phyloP scores from a whole-genome alignment of 495 filamentous ascomycete genomes.

The Penicillium nucicola region DNA sequence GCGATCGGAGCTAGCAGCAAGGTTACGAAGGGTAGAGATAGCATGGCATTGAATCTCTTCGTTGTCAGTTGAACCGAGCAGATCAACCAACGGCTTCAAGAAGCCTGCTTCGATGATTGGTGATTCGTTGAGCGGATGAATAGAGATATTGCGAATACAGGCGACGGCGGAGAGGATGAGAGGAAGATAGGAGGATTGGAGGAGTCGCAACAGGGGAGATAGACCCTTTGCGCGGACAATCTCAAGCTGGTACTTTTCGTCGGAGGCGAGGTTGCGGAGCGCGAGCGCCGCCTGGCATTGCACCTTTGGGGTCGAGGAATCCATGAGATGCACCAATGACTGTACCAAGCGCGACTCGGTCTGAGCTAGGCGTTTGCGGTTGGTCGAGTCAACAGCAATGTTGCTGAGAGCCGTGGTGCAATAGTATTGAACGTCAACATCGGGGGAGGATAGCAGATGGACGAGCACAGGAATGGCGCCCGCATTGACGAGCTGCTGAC shows the following conservation, averaged over 20 bases:
- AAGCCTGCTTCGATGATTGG: constrained; percentile 98
- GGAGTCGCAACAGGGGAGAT: constrained; percentile 75
- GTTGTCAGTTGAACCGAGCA: constrained; percentile 92
- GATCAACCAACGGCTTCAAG: constrained; percentile 85
- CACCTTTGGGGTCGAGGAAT: constrained; percentile 93
- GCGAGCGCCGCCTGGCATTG: constrained; percentile 96
- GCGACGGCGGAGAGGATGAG: constrained; percentile 96
- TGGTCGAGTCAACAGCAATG: constrained; percentile 90
- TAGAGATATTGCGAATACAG: constrained; percentile 98
- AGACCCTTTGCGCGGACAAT: constrained; percentile 89
- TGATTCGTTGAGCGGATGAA: constrained; percentile 98
- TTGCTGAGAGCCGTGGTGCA: constrained; percentile 98
- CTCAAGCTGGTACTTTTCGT: constrained; percentile 97
- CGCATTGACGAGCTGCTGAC: constrained; percentile 93
- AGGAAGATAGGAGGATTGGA: constrained; percentile 92
- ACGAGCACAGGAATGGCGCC: constrained; percentile 96
- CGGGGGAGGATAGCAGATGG: constrained; percentile 82
- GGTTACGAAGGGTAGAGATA: constrained; percentile 92
- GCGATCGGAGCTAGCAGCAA: constrained; percentile 92
- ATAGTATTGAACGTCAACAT: constrained; percentile 99
- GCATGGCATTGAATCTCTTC: constrained; percentile 99
- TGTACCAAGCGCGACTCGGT: constrained; percentile 87
- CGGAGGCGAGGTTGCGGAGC: constrained; percentile 90
- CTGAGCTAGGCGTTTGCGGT: constrained; percentile 84
- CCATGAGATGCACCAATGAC: constrained; percentile 92